Conservation (phyloP, 2,329 filamentous ascomycete species). For the Phialophora expanda region DNA sequence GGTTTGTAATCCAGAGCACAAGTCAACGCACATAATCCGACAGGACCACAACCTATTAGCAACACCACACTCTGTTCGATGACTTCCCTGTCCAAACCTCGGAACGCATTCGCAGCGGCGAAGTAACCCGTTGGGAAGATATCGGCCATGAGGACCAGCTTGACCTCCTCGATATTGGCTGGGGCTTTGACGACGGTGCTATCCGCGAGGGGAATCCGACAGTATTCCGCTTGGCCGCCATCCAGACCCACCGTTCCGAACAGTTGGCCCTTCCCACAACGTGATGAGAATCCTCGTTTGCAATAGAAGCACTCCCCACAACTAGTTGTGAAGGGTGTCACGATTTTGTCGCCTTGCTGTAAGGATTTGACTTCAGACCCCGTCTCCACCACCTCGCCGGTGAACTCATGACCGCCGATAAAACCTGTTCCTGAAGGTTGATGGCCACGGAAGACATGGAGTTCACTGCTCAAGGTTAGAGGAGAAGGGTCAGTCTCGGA, state of each 20-base stretch:
- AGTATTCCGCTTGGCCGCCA: slow-evolving; percentile 81
- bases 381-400: slow-evolving; percentile 71
- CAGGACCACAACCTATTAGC: slow-evolving; percentile 81
- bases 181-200: slow-evolving; percentile 78
- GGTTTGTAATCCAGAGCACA: slow-evolving; percentile 77
- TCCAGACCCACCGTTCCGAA: slow-evolving; percentile 74
- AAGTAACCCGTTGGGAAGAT: slow-evolving; percentile 88
- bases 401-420: slow-evolving; percentile 82
- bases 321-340: slow-evolving; percentile 81
- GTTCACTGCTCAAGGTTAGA: slow-evolving; percentile 62
- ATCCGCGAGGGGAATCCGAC: slow-evolving; percentile 80
- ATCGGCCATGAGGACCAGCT: slow-evolving; percentile 85
- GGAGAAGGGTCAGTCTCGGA: not conserved
- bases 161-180: slow-evolving; percentile 71
- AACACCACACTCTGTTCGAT: slow-evolving; percentile 73
- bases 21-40: slow-evolving; percentile 82
- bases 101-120: slow-evolving; percentile 78
- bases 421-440: slow-evolving; percentile 70
- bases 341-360: slow-evolving; percentile 75
- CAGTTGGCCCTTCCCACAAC: slow-evolving; percentile 71
- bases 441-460: slow-evolving; percentile 85
- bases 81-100: slow-evolving; percentile 62
- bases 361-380: slow-evolving; percentile 72
- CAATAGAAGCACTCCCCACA: slow-evolving; percentile 87
- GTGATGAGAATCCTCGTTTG: slow-evolving; percentile 73